phyloP scores from a whole-genome alignment of 2,329 filamentous ascomycete species.

The Truncatella angustata region DNA sequence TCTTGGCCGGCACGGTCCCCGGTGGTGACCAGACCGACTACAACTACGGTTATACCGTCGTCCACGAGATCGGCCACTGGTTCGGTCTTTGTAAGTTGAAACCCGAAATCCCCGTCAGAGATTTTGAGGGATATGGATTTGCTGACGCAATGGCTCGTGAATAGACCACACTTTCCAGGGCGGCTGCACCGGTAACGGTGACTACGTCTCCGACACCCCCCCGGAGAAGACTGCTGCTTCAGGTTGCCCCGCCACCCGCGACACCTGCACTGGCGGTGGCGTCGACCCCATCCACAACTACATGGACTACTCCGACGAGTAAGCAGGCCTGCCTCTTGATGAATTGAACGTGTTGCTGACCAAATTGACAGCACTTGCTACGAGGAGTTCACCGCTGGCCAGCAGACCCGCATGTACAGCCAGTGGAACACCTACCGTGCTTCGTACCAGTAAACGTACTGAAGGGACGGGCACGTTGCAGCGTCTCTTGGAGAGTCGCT shows the following conservation, averaged over 20 bases:
- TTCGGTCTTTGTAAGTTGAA: conserved; percentile 45
- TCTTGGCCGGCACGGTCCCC: conserved; percentile 35
- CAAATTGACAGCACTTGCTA: conserved; percentile 35
- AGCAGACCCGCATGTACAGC: conserved; percentile 38
- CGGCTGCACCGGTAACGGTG: conserved; percentile 34
- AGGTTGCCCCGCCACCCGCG: conserved; percentile 35
- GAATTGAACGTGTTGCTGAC: conserved; percentile 18
- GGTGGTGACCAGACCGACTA: conserved; percentile 32
- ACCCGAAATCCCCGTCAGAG: too few relatives aligned
- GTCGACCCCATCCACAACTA: conserved; percentile 34
- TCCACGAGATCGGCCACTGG: conserved; percentile 49
- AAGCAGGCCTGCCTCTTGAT: conserved; percentile 15
- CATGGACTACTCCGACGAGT: conserved; percentile 41
- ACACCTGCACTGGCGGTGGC: conserved; percentile 28
- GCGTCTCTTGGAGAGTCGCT: too few relatives aligned
- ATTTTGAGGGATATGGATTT: too few relatives aligned
- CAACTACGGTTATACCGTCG: conserved; percentile 15
- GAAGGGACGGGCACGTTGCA: too few relatives aligned
- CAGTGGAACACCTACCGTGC: conserved; percentile 36
- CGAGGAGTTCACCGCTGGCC: conserved; percentile 42
- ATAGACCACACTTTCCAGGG: conserved; percentile 48
- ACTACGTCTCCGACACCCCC: conserved; percentile 40
- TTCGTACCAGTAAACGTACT: conserved; percentile 3
- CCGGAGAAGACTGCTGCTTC: conserved; percentile 32
- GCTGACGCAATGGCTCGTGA: too few relatives aligned